These are phyloP conservation scores for Leishmania tarentolae DNA, from an alignment of 208 protist species.

Conservation along the genomic window DNA sequence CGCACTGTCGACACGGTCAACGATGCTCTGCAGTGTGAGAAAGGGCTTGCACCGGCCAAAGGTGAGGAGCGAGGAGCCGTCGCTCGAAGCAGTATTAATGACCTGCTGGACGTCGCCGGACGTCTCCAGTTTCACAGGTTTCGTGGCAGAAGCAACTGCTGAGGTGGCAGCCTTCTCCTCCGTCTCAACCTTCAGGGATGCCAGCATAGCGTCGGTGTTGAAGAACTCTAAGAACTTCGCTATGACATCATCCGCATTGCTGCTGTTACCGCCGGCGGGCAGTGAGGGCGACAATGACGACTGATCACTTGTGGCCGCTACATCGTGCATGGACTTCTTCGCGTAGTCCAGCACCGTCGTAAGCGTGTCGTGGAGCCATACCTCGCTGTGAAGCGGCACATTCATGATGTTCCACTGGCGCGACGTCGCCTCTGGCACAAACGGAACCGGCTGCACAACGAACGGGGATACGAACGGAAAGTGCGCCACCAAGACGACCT, in stretches of 20 bases:
- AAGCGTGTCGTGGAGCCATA: constrained; percentile 44
- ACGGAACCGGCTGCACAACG: constrained; percentile 44
- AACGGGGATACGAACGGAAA: constrained; percentile 75
- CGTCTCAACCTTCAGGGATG: constrained; percentile 1
- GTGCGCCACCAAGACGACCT: constrained; percentile 58
- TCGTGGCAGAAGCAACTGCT: not conserved
- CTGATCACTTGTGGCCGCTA: not conserved
- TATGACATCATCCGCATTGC: constrained; percentile 10
- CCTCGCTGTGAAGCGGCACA: constrained; percentile 30
- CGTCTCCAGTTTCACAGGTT: not conserved
- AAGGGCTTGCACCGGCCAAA: constrained; percentile 7
- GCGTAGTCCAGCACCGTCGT: constrained; percentile 27
- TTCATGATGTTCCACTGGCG: constrained; percentile 48
- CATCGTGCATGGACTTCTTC: constrained; percentile 9
- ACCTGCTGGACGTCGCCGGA: not conserved
- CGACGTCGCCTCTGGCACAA: constrained; percentile 46
- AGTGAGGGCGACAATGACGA: constrained; percentile 1
- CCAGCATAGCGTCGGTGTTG: constrained; percentile 19
- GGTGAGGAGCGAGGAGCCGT: constrained; percentile 4
- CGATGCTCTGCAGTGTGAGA: constrained; percentile 24
- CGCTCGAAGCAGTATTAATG: not conserved
- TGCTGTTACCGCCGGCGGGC: not conserved
- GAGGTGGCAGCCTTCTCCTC: not conserved
- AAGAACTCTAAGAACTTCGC: constrained; percentile 34
- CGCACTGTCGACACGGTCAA: constrained; percentile 7